A percentile compares a stretch with the other conserved stretches of the same genome.
Conservation (phyloP, 805 yeast genomes). For the Candida tammaniensis region DNA sequence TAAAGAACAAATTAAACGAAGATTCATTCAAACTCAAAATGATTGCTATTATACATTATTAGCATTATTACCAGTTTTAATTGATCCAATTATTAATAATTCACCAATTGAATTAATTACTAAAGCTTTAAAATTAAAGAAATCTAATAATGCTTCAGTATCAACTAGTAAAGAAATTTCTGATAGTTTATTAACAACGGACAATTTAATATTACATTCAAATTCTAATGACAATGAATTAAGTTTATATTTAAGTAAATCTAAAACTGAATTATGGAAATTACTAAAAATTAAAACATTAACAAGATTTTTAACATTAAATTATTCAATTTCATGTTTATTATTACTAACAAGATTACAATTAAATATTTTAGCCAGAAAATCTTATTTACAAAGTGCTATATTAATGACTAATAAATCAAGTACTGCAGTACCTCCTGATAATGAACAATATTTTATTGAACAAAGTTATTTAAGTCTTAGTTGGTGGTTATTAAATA, state of each 20-base stretch:
- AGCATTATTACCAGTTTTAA: slow-evolving; percentile 76
- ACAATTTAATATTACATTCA: slow-evolving; percentile 31
- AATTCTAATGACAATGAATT: slow-evolving; percentile 19
- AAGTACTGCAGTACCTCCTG: slow-evolving; percentile 10
- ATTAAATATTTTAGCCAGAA: slow-evolving; percentile 82
- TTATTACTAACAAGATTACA: slow-evolving; percentile 82
- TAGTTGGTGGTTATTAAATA: slow-evolving; percentile 91
- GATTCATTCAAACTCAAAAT: slow-evolving; percentile 88
- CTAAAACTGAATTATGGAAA: slow-evolving; percentile 68
- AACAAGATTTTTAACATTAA: slow-evolving; percentile 66
- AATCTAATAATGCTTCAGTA: slow-evolving; percentile 18
- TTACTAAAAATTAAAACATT: slow-evolving; percentile 73
- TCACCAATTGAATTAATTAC: slow-evolving; percentile 75
- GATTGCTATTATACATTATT: slow-evolving; percentile 83
- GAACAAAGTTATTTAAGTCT: slow-evolving; percentile 83
- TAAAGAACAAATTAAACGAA: slow-evolving; percentile 59
- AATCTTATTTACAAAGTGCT: slow-evolving; percentile 79
- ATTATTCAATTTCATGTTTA: slow-evolving; percentile 66
- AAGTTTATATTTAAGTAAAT: slow-evolving; percentile 24
- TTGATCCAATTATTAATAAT: slow-evolving; percentile 57
- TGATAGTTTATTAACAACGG: slow-evolving; percentile 44
- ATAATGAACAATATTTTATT: slow-evolving; percentile 47
- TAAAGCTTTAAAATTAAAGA: slow-evolving; percentile 61
- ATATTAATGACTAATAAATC: slow-evolving; percentile 61
- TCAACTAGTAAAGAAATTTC: slow-evolving; percentile 24